Percentiles rank a stretch among this genome's conserved stretches.
Evolutionary conservation across 108 stramenopile genomes (phyloP).

Genomic region (Nitzschia inconspicua): DNA sequence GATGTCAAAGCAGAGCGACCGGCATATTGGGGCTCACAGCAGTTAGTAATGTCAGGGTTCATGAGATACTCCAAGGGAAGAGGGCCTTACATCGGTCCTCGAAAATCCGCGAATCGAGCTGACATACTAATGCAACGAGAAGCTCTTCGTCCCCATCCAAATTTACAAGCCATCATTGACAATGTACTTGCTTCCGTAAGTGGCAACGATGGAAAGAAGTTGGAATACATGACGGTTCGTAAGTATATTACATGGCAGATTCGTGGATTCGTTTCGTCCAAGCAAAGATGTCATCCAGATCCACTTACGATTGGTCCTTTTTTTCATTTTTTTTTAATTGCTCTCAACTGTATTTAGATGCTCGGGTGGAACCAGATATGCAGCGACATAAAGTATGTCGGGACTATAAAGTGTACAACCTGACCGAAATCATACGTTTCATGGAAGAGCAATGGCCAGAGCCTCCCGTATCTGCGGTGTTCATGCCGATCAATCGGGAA

Average conservation of each 20-base stretch:
- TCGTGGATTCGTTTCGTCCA: background rate
- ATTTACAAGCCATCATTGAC: slow-evolving; percentile 1
- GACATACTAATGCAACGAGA: slow-evolving; percentile 27
- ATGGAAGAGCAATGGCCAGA: slow-evolving; percentile 16
- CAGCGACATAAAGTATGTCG: slow-evolving; percentile 18
- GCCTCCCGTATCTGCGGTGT: slow-evolving; percentile 17
- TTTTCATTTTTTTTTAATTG: too few relatives aligned
- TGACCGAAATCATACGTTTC: slow-evolving; percentile 22
- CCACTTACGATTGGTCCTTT: slow-evolving; percentile 7
- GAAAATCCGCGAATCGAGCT: slow-evolving; percentile 10
- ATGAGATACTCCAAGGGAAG: slow-evolving; percentile 9
- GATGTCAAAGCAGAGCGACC: background rate
- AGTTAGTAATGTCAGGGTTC: background rate
- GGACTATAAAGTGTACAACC: slow-evolving; percentile 17
- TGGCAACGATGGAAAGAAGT: background rate
- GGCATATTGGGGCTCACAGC: background rate
- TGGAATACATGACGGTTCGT: background rate
- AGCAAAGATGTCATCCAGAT: background rate
- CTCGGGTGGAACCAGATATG: slow-evolving; percentile 44
- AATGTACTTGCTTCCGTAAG: background rate
- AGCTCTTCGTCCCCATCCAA: slow-evolving; percentile 30
- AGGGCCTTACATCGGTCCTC: background rate
- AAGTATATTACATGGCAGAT: background rate
- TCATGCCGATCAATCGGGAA: slow-evolving; percentile 33
- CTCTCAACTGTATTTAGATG: slow-evolving; percentile 35